Percentiles rank a stretch among this genome's conserved stretches.
Evolutionary conservation across 768 basidiomycete genomes (phyloP).

Genomic region (Phlebiopsis flavidoalba): DNA sequence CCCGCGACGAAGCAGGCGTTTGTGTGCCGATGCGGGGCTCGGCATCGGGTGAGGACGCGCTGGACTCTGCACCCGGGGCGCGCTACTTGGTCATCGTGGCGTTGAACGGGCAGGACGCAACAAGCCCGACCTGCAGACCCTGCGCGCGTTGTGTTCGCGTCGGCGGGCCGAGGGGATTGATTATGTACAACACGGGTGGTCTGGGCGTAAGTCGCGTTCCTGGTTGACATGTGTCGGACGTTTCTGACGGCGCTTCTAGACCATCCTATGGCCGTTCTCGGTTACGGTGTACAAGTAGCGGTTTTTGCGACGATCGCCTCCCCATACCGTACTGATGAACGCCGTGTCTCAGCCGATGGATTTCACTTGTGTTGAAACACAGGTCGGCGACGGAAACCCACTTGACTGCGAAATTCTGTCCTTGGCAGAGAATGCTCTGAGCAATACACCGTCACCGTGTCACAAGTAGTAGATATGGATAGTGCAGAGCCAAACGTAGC

Average conservation of each 20-base stretch:
- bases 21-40: slow-evolving; percentile 89
- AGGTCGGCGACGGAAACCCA: slow-evolving; percentile 73
- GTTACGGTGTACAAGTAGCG: slow-evolving; percentile 52
- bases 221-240: background rate
- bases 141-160: slow-evolving; percentile 84
- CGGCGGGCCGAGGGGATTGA: slow-evolving; percentile 74
- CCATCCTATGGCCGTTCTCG: slow-evolving; percentile 86
- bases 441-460: slow-evolving; percentile 15
- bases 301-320: background rate
- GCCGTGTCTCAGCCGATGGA: slow-evolving; percentile 53
- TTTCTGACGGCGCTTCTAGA: slow-evolving; percentile 40
- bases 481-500: background rate
- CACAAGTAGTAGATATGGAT: background rate
- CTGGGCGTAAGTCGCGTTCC: slow-evolving; percentile 74
- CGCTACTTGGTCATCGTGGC: slow-evolving; percentile 86
- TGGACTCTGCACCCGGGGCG: slow-evolving; percentile 40
- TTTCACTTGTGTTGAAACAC: slow-evolving; percentile 88
- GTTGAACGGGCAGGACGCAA: slow-evolving; percentile 70
- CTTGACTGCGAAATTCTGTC: slow-evolving; percentile 87
- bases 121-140: slow-evolving; percentile 65
- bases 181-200: slow-evolving; percentile 77
- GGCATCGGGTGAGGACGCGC: slow-evolving; percentile 34
- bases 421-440: slow-evolving; percentile 21
- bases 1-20: slow-evolving; percentile 89
- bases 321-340: background rate